Percentiles rank a stretch among this genome's conserved stretches.
phyloP scores from a whole-genome alignment of 2,329 filamentous ascomycete species.

The Aspergillus latus region DNA sequence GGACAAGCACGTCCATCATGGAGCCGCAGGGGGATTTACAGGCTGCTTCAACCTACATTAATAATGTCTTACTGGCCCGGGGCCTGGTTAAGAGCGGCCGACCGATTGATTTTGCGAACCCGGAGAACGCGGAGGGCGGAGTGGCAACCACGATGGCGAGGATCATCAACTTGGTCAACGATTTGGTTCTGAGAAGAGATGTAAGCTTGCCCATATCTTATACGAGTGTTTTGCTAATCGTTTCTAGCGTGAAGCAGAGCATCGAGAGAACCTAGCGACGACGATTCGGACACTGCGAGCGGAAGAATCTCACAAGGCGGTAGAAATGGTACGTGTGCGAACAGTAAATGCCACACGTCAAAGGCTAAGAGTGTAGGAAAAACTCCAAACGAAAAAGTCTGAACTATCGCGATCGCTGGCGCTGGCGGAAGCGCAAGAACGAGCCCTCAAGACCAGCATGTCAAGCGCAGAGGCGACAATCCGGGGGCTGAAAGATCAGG shows the following conservation, averaged over 20 bases:
- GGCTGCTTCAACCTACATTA: slow-evolving; percentile 63
- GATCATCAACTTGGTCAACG: slow-evolving; percentile 91
- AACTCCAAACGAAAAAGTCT: slow-evolving; percentile 54
- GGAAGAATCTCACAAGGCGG: slow-evolving; percentile 71
- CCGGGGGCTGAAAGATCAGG: slow-evolving; percentile 79
- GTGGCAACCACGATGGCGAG: slow-evolving; percentile 72
- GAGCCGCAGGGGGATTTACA: slow-evolving; percentile 52
- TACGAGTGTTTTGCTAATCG: slow-evolving; percentile 10
- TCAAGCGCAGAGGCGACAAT: slow-evolving; percentile 71
- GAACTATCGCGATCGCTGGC: slow-evolving; percentile 59
- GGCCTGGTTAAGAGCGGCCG: slow-evolving; percentile 60
- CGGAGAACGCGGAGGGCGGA: slow-evolving; percentile 60
- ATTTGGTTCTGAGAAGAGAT: slow-evolving; percentile 85
- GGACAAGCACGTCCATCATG: slow-evolving; percentile 37
- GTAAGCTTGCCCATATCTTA: slow-evolving; percentile 52
- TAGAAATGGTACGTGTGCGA: slow-evolving; percentile 58
- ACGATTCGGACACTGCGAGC: slow-evolving; percentile 74
- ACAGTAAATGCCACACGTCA: neutral
- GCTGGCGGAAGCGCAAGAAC: slow-evolving; percentile 67
- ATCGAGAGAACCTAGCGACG: slow-evolving; percentile 77
- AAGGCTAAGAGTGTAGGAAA: slow-evolving; percentile 42
- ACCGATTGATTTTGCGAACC: slow-evolving; percentile 74
- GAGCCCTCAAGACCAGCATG: slow-evolving; percentile 67
- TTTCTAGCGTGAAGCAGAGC: slow-evolving; percentile 77
- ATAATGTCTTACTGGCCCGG: slow-evolving; percentile 64